Conservation (phyloP, 2,329 filamentous ascomycete genomes). For the Tolypocladium ovalisporum region DNA sequence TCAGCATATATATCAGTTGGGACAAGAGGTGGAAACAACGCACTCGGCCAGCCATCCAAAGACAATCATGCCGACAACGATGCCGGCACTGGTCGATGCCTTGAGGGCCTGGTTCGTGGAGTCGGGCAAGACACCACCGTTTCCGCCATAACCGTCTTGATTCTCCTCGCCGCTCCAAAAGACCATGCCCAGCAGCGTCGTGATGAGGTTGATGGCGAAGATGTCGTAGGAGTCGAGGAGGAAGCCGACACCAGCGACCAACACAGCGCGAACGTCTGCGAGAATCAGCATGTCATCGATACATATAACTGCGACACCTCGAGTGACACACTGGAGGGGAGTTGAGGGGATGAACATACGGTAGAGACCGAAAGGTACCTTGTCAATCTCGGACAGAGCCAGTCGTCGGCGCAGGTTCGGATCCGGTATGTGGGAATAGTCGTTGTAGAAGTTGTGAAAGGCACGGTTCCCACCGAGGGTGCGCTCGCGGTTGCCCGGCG, state of each 20-base stretch:
- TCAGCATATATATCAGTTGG: not conserved
- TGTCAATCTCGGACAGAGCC: conserved; percentile 70
- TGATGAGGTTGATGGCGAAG: conserved; percentile 69
- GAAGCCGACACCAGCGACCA: conserved; percentile 73
- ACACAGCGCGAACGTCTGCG: conserved; percentile 54
- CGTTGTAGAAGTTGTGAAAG: conserved; percentile 66
- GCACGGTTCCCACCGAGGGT: conserved; percentile 55
- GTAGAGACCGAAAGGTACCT: conserved; percentile 65
- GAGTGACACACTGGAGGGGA: not conserved
- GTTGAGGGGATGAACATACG: conserved; percentile 26
- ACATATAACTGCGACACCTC: not conserved
- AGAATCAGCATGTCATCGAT: not conserved
- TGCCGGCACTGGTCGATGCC: conserved; percentile 69
- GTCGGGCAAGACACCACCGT: conserved; percentile 48
- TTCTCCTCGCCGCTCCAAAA: conserved; percentile 49
- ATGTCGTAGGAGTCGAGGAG: conserved; percentile 76
- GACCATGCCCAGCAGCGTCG: conserved; percentile 61
- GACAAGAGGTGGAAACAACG: conserved; percentile 5
- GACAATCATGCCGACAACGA: conserved; percentile 64
- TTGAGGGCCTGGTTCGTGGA: conserved; percentile 65
- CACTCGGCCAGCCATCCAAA: conserved; percentile 70
- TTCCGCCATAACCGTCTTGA: conserved; percentile 36
- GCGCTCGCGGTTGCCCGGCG: conserved; percentile 19
- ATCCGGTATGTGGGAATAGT: conserved; percentile 54
- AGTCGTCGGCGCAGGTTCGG: conserved; percentile 67